Evolutionary conservation across 2,329 filamentous ascomycete species (phyloP), one percentile per base, ranked within the genome.

Genomic region (Tricladium varicosporioides): DNA sequence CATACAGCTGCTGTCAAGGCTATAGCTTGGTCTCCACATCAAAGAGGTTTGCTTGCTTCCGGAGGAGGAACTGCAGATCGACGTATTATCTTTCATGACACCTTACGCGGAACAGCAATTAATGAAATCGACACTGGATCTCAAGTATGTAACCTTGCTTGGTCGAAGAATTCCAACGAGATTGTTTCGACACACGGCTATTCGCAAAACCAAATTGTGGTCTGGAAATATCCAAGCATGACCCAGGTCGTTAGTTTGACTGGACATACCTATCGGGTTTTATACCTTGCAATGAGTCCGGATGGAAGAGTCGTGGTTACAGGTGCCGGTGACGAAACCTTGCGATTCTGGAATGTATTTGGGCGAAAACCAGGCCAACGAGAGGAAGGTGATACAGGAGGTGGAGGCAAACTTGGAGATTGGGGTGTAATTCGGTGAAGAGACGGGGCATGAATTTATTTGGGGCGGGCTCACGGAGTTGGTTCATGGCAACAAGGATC

Each of bases 161-260:
- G 95, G 92, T 94, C 89, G 15, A 96, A 95, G 70, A 96, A 97
- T 73, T 96, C 91, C 7, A 96, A 97, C 71, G 94, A 99, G 73
- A 92, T 99, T 57, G 93, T 99, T 54, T 93, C 89, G 51, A 99
- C 94, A 1, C 94, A 99, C 70, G 94, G 94, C 5, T 99, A 97
- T 76, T 93, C 88, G 65, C 94, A 99, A 71, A 97, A 99, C 72
- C 94, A 97, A 73, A 97, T 99, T 67, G 93, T 97, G 40, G 91
- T 99, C 54, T 99, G 94, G 94, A 99, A 99, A 70, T 99, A 99
- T 70, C 94, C 94, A 1, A 92, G 88, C 64, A 97, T 99, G 94
- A 91, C 91, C 49, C 94, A 97, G 72, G 92, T 99, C 8, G 93
- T 91, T 43, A 96, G 91, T 64, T 78, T 99, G 47, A 99, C 94